These are phyloP conservation scores for Fusarium coicis DNA, from an alignment of 2,329 filamentous ascomycete genomes.

Conservation along the genomic window DNA sequence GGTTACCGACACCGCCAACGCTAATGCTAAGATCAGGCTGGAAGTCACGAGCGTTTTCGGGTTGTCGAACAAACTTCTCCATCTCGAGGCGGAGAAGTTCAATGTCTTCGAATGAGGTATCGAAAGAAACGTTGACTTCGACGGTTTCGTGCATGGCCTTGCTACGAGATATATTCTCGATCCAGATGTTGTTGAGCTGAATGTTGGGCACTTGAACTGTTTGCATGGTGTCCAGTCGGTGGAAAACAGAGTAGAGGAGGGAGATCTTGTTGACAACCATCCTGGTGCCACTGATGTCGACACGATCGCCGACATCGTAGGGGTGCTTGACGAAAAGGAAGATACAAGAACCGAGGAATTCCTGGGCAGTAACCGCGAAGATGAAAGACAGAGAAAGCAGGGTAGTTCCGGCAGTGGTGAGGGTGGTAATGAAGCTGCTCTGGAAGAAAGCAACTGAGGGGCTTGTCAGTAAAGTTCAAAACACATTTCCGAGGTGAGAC, in stretches of 20 bases:
- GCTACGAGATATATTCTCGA: slow-evolving; percentile 92
- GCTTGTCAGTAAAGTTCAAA: slow-evolving; percentile 11
- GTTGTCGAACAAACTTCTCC: slow-evolving; percentile 81
- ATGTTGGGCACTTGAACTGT: slow-evolving; percentile 87
- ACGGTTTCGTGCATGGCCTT: slow-evolving; percentile 92
- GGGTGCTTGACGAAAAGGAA: slow-evolving; percentile 99
- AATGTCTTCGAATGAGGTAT: slow-evolving; percentile 89
- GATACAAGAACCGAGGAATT: slow-evolving; percentile 97
- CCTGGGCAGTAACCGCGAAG: slow-evolving; percentile 90
- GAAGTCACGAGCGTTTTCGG: slow-evolving; percentile 93
- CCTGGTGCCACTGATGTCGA: slow-evolving; percentile 78
- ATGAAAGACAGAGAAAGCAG: slow-evolving; percentile 97
- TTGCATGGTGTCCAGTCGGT: slow-evolving; percentile 83
- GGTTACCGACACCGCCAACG: slow-evolving; percentile 80
- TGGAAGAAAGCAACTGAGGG: slow-evolving; percentile 83
- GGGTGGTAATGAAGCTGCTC: slow-evolving; percentile 82
- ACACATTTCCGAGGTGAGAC: slow-evolving; percentile 42
- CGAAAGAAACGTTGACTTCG: slow-evolving; percentile 82
- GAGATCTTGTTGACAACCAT: slow-evolving; percentile 94
- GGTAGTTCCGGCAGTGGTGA: slow-evolving; percentile 90
- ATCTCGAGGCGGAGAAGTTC: slow-evolving; percentile 87
- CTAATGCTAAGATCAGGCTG: slow-evolving; percentile 83
- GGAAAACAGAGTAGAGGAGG: slow-evolving; percentile 91
- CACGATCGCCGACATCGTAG: slow-evolving; percentile 93
- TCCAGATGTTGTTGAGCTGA: slow-evolving; percentile 89